phyloP scores from a whole-genome alignment of 495 filamentous ascomycete species.

The Rhypophila decipiens region DNA sequence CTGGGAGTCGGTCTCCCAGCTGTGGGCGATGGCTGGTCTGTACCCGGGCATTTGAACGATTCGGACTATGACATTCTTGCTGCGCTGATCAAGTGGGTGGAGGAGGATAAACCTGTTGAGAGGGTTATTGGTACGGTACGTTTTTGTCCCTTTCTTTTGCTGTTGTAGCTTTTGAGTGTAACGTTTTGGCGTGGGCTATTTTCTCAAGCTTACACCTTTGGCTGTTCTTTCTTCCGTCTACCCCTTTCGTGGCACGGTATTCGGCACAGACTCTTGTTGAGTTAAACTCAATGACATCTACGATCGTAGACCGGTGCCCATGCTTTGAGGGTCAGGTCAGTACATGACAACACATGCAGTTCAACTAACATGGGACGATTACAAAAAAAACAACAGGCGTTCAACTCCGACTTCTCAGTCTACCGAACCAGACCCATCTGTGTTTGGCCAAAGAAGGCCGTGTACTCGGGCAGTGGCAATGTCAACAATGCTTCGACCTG shows the following conservation, averaged over 20 bases:
- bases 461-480: conserved; percentile 13
- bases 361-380: not conserved
- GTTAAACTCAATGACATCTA: too few species aligned
- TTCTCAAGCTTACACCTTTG: too few species aligned
- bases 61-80: conserved; percentile 39
- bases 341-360: too few species aligned
- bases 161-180: too few species aligned
- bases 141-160: not conserved
- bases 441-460: conserved; percentile 28
- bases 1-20: conserved; percentile 12
- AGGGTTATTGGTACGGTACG: conserved; percentile 33
- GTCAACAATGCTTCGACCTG: conserved; percentile 12
- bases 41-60: conserved; percentile 27
- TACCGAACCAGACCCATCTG: conserved; percentile 35
- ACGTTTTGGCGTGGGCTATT: too few species aligned
- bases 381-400: conserved; percentile 15
- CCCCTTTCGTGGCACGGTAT: too few species aligned
- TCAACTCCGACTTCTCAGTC: conserved; percentile 24
- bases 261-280: too few species aligned
- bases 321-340: too few species aligned
- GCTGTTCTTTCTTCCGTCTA: too few species aligned
- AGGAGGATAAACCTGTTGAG: conserved; percentile 35
- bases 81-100: conserved; percentile 50
- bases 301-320: too few species aligned
- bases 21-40: conserved; percentile 27